Percentiles rank a stretch among this genome's conserved stretches.
These are phyloP conservation scores for Candida pini DNA, from an alignment of 805 yeast genomes.

Conservation along the genomic window DNA sequence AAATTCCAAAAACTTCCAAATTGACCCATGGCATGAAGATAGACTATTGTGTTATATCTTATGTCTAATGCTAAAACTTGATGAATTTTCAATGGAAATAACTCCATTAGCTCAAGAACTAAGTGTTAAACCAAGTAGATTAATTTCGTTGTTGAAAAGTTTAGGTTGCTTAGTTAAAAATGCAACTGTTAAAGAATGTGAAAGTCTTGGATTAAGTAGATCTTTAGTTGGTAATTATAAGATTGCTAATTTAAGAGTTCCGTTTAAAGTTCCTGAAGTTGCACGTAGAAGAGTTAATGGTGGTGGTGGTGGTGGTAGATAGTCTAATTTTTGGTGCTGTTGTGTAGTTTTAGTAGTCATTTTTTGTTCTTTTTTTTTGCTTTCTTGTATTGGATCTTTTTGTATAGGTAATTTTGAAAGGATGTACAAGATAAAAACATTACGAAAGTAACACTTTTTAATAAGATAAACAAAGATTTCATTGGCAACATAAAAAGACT, in stretches of 20 bases:
- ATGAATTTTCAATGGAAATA: conserved; percentile 67
- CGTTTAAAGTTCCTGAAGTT: conserved; percentile 83
- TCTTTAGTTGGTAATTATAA: conserved; percentile 51
- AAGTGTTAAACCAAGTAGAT: conserved; percentile 68
- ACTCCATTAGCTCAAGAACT: conserved; percentile 82
- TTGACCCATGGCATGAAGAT: conserved; percentile 88
- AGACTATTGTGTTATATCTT: conserved; percentile 76
- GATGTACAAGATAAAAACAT: too few species aligned
- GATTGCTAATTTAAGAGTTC: conserved; percentile 79
- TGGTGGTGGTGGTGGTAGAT: conserved; percentile 10
- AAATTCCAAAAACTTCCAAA: conserved; percentile 68
- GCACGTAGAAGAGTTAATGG: conserved; percentile 50
- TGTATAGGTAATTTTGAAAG: too few species aligned
- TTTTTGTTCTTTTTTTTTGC: too few species aligned
- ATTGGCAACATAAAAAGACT: too few species aligned
- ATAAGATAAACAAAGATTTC: too few species aligned
- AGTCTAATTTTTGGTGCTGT: not conserved
- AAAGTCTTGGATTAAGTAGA: conserved; percentile 63
- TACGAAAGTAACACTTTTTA: too few species aligned
- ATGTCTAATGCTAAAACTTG: conserved; percentile 67
- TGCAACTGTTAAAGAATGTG: conserved; percentile 69
- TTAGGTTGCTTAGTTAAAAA: conserved; percentile 77
- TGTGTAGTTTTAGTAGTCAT: not conserved
- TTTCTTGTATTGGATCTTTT: too few species aligned
- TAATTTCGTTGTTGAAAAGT: conserved; percentile 65